phyloP scores from a whole-genome alignment of 306 rosid species.

The Malus asiatica region DNA sequence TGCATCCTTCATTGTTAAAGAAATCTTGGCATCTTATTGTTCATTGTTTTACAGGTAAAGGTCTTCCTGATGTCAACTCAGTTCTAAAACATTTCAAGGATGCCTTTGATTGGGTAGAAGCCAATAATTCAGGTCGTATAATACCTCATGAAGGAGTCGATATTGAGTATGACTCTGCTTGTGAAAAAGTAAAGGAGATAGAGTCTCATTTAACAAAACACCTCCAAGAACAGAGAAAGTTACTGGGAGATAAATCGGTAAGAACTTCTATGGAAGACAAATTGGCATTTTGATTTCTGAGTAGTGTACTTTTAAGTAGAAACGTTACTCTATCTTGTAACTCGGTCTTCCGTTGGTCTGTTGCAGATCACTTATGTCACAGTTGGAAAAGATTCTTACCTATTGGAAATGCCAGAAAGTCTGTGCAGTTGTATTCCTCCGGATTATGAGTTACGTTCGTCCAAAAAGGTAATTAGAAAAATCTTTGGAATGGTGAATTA shows the following conservation, averaged over 20 bases:
- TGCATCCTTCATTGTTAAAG: background rate
- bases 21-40: background rate
- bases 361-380: constrained; percentile 67
- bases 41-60: constrained; percentile 47
- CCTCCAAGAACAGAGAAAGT: constrained; percentile 62
- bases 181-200: constrained; percentile 56
- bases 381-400: constrained; percentile 75
- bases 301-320: constrained; percentile 1
- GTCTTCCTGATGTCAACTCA: constrained; percentile 52
- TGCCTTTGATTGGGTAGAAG: constrained; percentile 96
- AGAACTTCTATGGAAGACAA: constrained; percentile 14
- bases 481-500: background rate
- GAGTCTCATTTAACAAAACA: constrained; percentile 48
- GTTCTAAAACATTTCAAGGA: constrained; percentile 71
- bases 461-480: constrained; percentile 55
- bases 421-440: constrained; percentile 39
- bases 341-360: constrained; percentile 16
- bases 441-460: constrained; percentile 73
- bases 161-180: constrained; percentile 70
- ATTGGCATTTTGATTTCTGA: constrained; percentile 13
- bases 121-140: constrained; percentile 81
- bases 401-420: constrained; percentile 88
- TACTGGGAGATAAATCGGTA: constrained; percentile 63
- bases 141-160: constrained; percentile 86
- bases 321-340: background rate